Evolutionary conservation across 2,329 filamentous ascomycete genomes (phyloP), one percentile per base, ranked within the genome.

Genomic region (Aspergillus awamori): DNA sequence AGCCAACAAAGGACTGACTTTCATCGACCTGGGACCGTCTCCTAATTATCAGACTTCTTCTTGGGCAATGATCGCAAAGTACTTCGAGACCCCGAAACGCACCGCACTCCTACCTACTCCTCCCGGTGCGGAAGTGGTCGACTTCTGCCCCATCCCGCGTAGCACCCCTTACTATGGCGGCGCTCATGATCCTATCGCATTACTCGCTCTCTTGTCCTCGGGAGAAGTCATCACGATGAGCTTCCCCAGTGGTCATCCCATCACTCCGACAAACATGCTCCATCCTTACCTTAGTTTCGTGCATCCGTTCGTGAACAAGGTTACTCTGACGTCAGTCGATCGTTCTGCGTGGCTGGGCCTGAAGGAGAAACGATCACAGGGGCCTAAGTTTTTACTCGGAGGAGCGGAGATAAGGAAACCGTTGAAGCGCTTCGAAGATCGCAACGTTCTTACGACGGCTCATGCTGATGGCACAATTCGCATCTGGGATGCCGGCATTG

Each of bases 401-500:
- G 95, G 95, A 7, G 89, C 88, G 1, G 89, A 91, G 72, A 89
- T 86, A 1, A 82, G 83, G 5, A 86, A 87, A 64, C 86, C 88
- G 6, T 80, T 91, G 43, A 91, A 92, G 69, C 83, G 91, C 63
- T 93, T 91, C 68, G 93, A 97, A 70, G 85, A 88, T 63, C 86
- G 95, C 52, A 96, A 93, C 60, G 86, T 98, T 48, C 84, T 97
- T 6, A 90, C 94, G 63, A 92, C 91, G 4, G 89, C 92, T 0
- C 94, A 99, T 74, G 92, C 89, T 3, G 95, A 99, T 76, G 92
- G 93, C 57, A 96, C 91, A 0, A 83, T 99, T n/a, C 85, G 93
- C 33, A 81, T 98, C 6, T 99, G 93, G 93, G 95, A 99, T 76
- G 87, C 89, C 20, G 95, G 95, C 0, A 91, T 96, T 70, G 91